Base-by-base conservation (phyloP, 192 early-diverging fungal species). In the Funneliformis mosseae region DNA sequence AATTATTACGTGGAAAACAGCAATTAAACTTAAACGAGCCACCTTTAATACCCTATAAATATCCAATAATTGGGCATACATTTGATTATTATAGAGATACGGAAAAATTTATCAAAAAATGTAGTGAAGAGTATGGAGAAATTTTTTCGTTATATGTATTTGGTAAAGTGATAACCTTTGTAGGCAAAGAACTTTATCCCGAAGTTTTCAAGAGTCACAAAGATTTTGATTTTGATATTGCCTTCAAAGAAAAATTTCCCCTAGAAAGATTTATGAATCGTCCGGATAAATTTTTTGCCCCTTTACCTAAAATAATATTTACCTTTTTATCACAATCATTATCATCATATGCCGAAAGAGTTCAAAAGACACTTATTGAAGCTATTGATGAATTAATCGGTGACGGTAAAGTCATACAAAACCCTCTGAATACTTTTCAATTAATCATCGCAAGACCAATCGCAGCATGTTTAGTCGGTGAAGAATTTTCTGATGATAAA, bases 141-240 rank as follows among this genome's bases (percentile, higher is more conserved):
- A 73, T 50, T 9, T 73, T 73, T 21, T 73, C 71, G 14, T 42
- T 73, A 14, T 73, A 73, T 7, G 8, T 48, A n/a, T 73, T 73
- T 23, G 42, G 71, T n/a, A 27, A 48, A 73, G 11, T n/a, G 8
- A 21, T 27, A 48, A 73, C 71, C n/a, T 21, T 73, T 21, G 71
- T 73, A 6, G 46, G 43, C 5, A 28, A 39, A 25, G 33, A 25
- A 25, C 28, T 41, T 39, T 25, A 14, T 8, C 25, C 9, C 7
- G 70, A 72, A 72, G 45, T 72, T 10, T 41, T 72, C n/a, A 72
- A 21, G 6, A 67, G 16, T 25, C 16, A 72, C 9, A 27, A 27
- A 42, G 39, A 43, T 41, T 72, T 72, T 8, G 21, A 25, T 42
- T 42, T 42, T 39, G 16, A 14, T 6, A 41, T 25, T 6, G 70